These are phyloP conservation scores for Tolypocladium tundrense DNA, from an alignment of 2,329 filamentous ascomycete species.

Conservation along the genomic window DNA sequence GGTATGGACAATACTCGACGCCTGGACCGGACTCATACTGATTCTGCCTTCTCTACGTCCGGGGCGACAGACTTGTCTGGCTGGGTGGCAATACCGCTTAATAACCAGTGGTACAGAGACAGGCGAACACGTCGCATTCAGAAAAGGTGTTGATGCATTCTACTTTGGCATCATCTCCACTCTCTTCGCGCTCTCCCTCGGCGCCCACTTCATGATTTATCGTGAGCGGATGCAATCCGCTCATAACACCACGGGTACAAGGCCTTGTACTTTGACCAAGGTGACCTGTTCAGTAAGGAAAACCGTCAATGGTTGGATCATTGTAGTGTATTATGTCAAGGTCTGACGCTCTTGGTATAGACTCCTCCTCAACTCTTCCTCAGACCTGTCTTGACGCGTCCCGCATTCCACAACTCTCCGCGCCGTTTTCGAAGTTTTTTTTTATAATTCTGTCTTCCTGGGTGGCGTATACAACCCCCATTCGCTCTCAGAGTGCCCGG, in stretches of 20 bases:
- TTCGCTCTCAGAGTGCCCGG: slow-evolving; percentile 1
- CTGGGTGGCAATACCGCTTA: slow-evolving; percentile 8
- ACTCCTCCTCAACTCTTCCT: not conserved
- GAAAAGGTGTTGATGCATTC: not conserved
- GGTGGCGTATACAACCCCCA: slow-evolving; percentile 3
- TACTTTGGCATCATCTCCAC: not conserved
- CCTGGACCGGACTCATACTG: slow-evolving; percentile 32
- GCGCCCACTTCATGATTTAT: not conserved
- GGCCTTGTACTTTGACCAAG: not conserved
- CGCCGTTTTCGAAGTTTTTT: slow-evolving; percentile 1
- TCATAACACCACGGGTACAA: not conserved
- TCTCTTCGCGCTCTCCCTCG: not conserved
- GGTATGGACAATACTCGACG: slow-evolving; percentile 27
- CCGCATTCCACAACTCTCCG: slow-evolving; percentile 10
- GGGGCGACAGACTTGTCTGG: slow-evolving; percentile 9
- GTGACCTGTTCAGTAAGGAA: not conserved
- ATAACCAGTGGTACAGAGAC: too few relatives aligned
- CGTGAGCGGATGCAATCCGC: not conserved
- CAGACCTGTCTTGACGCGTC: slow-evolving; percentile 1
- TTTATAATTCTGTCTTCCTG: slow-evolving; percentile 2
- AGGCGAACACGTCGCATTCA: too few relatives aligned
- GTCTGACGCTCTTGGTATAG: slow-evolving; percentile 21
- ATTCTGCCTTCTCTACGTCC: slow-evolving; percentile 16
- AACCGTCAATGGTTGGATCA: slow-evolving; percentile 15
- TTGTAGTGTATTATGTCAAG: slow-evolving; percentile 27